Base-by-base conservation (phyloP, 345 rosid genomes). In the Balakata baccata region DNA sequence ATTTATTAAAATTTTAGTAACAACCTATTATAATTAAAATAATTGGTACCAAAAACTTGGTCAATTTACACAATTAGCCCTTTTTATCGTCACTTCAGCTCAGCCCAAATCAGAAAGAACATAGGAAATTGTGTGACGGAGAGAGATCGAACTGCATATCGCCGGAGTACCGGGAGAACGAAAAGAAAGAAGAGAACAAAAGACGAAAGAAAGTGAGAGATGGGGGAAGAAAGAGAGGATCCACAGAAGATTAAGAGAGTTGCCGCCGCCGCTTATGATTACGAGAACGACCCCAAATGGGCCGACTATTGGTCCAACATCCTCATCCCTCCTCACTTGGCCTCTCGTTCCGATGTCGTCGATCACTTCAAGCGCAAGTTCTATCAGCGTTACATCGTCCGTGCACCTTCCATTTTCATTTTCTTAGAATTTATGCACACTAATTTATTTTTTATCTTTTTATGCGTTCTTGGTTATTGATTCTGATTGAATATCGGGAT, bases 331-430 rank as follows among this genome's bases (percentile, higher is more conserved):
- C 96, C 96, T 46, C 85, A 87, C 91, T 75, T 92, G 89, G 86
- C 99, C 62, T 86, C 99, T 72, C 94, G 92, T 70, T 81, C 96
- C 54, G 99, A 89, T 66, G 99, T 95, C 73, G 67, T 90, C 72
- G 87, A 86, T 38, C 99, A 92, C 80, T 92, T 77, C 86, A 95
- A 92, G 86, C 92, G 87, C 90, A 95, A 95, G 82, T 95, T 92
- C 88, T 95, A 95, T 80, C 99, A 92, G 80, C 98, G 99, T 12
- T 92, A 46, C 82, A 83, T 87, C 77, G 98, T 95, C 65, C 71
- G 86, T 75, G 57, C 61, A 13, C 53, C 0, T 73, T 45, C 29
- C 63, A 37, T 17, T n/a, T 34, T 7, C 11, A 37, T 50, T 22
- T 0, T 57, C 25, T 29, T 34, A 53, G 0, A 9, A 45, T n/a